phyloP scores from a whole-genome alignment of 495 filamentous ascomycete genomes.

The Penicillium bovifimosum region DNA sequence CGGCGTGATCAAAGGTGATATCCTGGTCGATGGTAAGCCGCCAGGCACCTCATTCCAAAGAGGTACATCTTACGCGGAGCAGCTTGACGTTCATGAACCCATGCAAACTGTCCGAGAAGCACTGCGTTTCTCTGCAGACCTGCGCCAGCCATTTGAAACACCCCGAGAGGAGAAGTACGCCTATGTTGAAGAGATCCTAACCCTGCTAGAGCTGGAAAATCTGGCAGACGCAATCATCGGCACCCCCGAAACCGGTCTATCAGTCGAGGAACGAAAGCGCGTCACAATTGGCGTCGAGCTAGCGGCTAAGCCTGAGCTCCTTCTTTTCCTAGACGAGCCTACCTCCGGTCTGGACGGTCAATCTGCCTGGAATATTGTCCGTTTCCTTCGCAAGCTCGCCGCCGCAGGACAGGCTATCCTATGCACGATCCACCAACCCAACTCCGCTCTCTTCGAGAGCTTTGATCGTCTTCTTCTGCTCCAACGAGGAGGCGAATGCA shows the following conservation, averaged over 20 bases:
- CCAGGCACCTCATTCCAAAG: conserved; percentile 70
- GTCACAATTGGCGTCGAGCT: conserved; percentile 89
- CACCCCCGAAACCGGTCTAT: conserved; percentile 67
- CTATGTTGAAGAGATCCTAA: conserved; percentile 80
- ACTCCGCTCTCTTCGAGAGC: conserved; percentile 77
- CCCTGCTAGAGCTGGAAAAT: conserved; percentile 73
- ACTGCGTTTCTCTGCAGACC: conserved; percentile 73
- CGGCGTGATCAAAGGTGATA: conserved; percentile 68
- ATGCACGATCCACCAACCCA: conserved; percentile 90
- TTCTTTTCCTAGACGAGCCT: conserved; percentile 87
- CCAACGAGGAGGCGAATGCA: conserved; percentile 55
- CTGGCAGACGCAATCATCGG: conserved; percentile 85
- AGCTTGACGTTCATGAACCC: conserved; percentile 74
- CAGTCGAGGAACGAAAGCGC: conserved; percentile 85
- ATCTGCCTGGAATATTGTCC: conserved; percentile 81
- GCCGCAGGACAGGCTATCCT: conserved; percentile 81
- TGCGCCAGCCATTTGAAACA: conserved; percentile 69
- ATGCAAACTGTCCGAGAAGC: conserved; percentile 80
- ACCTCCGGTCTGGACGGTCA: conserved; percentile 84
- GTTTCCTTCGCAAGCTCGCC: conserved; percentile 80
- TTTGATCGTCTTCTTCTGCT: conserved; percentile 66
- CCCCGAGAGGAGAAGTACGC: conserved; percentile 68
- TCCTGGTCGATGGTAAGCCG: conserved; percentile 64
- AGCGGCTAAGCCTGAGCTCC: conserved; percentile 76
- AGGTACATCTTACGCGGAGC: conserved; percentile 75